A percentile compares a stretch with the other conserved stretches of the same genome.
phyloP scores from a whole-genome alignment of 768 basidiomycete genomes.

The Rhizopogon sp. region DNA sequence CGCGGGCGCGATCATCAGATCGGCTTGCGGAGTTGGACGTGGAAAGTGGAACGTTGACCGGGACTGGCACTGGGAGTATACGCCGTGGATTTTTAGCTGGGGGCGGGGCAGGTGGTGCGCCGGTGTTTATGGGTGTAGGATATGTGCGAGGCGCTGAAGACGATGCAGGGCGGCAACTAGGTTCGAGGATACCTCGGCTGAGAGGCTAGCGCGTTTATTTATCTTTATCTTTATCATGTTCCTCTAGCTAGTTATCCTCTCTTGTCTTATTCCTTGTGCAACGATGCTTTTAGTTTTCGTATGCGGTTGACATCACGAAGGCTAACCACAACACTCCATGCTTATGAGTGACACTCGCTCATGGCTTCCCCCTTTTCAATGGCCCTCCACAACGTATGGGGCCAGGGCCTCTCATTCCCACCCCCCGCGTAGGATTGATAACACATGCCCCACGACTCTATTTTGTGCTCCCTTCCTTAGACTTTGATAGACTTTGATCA shows the following conservation, averaged over 20 bases:
- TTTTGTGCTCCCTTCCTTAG: too few species aligned
- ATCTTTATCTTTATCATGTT: background rate
- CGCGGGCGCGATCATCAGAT: conserved; percentile 30
- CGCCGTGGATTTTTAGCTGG: conserved; percentile 62
- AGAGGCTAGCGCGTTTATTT: conserved; percentile 6
- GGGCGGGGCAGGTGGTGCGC: conserved; percentile 67
- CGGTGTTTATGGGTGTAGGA: conserved; percentile 68
- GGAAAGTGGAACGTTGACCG: conserved; percentile 41
- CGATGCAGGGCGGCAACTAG: conserved; percentile 14
- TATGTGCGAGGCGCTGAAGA: conserved; percentile 53
- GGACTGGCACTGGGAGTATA: conserved; percentile 51
- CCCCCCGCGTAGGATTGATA: too few species aligned
- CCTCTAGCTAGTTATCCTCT: background rate
- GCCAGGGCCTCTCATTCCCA: too few species aligned
- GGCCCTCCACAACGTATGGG: too few species aligned
- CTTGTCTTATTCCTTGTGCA: background rate
- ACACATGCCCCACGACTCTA: too few species aligned
- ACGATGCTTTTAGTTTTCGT: too few species aligned
- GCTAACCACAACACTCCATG: too few species aligned
- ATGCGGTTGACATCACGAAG: too few species aligned
- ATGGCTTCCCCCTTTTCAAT: too few species aligned
- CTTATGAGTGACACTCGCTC: too few species aligned
- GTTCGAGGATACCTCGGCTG: conserved; percentile 20
- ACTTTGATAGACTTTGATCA: too few species aligned
- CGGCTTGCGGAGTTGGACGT: conserved; percentile 33